Conservation (phyloP, 1,284 basidiomycete species). For the Ustilago crameri region DNA sequence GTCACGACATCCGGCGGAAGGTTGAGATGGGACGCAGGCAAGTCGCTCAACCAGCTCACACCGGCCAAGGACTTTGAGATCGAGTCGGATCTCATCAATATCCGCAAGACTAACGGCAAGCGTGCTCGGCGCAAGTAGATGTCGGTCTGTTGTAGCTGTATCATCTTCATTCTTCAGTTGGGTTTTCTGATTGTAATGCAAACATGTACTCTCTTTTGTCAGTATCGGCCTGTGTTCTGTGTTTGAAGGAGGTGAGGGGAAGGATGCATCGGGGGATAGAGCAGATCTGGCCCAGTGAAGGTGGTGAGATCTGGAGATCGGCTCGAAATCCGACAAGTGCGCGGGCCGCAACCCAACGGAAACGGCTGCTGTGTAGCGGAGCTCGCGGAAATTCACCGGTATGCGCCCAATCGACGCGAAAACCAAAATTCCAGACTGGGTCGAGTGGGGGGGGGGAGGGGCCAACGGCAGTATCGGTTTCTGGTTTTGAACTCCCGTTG, state of each 20-base stretch:
- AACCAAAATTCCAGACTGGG: too few species aligned
- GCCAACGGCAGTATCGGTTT: too few species aligned
- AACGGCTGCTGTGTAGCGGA: too few species aligned
- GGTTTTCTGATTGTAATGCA: slow-evolving; percentile 2
- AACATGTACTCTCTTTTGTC: background rate
- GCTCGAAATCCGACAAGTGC: too few species aligned
- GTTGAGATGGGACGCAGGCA: slow-evolving; percentile 64
- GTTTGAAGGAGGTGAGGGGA: background rate
- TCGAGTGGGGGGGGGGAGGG: too few species aligned
- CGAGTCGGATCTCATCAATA: slow-evolving; percentile 66
- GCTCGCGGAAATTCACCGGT: slow-evolving; percentile 14
- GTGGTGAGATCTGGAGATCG: too few species aligned
- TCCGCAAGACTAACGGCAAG: slow-evolving; percentile 65
- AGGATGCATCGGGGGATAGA: background rate
- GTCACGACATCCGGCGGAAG: slow-evolving; percentile 57
- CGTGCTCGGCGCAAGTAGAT: slow-evolving; percentile 53
- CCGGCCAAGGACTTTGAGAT: slow-evolving; percentile 66
- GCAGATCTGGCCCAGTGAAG: background rate
- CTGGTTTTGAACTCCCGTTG: too few species aligned
- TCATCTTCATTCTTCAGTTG: background rate
- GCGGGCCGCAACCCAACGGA: too few species aligned
- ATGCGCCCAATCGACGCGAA: background rate
- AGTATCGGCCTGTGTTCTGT: background rate
- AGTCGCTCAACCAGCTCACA: slow-evolving; percentile 64
- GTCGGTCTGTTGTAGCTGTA: background rate